Base-by-base conservation (phyloP, 2,329 filamentous ascomycete genomes). In the Penicillium freii region DNA sequence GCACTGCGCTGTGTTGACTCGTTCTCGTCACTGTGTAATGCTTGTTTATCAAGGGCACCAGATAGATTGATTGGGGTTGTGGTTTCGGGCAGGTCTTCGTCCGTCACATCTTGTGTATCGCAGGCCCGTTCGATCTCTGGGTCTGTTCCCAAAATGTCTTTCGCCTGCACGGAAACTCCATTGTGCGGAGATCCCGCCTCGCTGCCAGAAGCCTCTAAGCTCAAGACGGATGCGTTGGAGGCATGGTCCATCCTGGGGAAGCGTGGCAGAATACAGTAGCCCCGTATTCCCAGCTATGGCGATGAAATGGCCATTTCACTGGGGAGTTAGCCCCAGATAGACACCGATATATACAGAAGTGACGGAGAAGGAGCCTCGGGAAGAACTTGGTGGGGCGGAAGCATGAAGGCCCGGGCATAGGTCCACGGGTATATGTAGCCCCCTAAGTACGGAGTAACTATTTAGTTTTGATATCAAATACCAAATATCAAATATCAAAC, bases 221-320 rank as follows among this genome's bases (percentile, higher is more conserved):
- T 68, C 46, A 64, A 63, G 46, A 63, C 61, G 42, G 63, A 66
- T 36, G 62, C 57, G 49, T 63, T 62, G 44, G 62, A 61, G 56
- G 57, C 69, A 70, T 71, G 62, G 57, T 69, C 68, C 72, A 74
- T 73, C 38, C 63, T 72, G 64, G 42, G 25, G 34, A 52, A 42
- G 38, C 25, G 25, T 54, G 36, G 53, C 54, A 54, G 46, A 43
- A 57, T 51, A 34, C 23, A 29, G 44, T 31, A 47, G 15, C 7
- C 38, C 23, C 25, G 27, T 52, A 17, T 49, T 42, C 44, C 44
- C 27, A 33, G 27, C 51, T 54, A 54, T 34, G 51, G 45, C 51
- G 6, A 36, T 34, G 3, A 42, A 40, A 33, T 13, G 17, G 44
- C 51, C 51, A 54, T 54, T 42, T 54, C 36, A 33, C 27, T 40